Percentiles rank a stretch among this genome's conserved stretches.
These are phyloP conservation scores for Salix arbutifolia DNA, from an alignment of 345 rosid genomes.

Conservation along the genomic window DNA sequence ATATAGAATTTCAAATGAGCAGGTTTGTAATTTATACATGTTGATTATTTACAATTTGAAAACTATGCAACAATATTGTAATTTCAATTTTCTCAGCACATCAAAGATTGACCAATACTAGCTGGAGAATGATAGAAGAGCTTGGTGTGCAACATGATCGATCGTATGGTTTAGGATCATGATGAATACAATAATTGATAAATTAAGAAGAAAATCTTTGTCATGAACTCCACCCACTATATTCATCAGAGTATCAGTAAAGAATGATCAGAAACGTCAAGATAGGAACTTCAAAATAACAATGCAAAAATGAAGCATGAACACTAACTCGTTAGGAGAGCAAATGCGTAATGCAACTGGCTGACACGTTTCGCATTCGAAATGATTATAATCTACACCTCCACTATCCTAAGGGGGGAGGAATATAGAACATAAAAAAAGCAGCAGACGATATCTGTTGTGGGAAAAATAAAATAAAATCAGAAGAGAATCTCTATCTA, in stretches of 20 bases:
- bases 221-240: too few relatives aligned
- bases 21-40: too few relatives aligned
- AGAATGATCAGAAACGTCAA: background rate
- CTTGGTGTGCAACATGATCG: background rate
- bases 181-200: background rate
- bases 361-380: constrained; percentile 11
- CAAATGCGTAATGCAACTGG: constrained; percentile 11
- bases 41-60: too few relatives aligned
- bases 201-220: background rate
- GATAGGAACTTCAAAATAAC: background rate
- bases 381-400: constrained; percentile 11
- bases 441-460: background rate
- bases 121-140: background rate
- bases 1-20: too few relatives aligned
- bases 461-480: too few relatives aligned
- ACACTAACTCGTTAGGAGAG: background rate
- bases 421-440: constrained; percentile 25
- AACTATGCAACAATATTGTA: too few relatives aligned
- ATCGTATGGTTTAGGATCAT: background rate
- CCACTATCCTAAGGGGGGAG: constrained; percentile 10
- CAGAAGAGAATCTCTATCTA: background rate
- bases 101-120: too few relatives aligned
- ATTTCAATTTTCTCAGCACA: too few relatives aligned
- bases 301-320: background rate
- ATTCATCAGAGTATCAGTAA: too few relatives aligned